Conservation (phyloP, 1,284 basidiomycete species). For the Apiotrichum montevideense region DNA sequence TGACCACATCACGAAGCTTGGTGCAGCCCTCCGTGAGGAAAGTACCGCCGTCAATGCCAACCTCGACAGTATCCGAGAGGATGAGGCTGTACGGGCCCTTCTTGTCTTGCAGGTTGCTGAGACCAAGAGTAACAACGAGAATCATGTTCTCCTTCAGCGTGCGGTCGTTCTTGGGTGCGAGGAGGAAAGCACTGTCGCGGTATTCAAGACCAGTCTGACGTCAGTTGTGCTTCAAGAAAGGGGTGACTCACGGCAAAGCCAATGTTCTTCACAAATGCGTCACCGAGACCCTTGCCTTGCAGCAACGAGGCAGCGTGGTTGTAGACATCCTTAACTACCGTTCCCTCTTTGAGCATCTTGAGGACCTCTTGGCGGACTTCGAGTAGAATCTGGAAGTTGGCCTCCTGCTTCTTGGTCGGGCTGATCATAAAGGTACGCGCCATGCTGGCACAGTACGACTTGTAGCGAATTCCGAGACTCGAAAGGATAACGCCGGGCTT, state of each 20-base stretch:
- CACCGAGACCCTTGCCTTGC: slow-evolving; percentile 71
- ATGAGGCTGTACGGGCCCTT: slow-evolving; percentile 77
- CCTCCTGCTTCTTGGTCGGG: slow-evolving; percentile 87
- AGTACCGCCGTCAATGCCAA: slow-evolving; percentile 62
- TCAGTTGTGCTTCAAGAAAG: slow-evolving; percentile 6
- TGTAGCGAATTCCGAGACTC: slow-evolving; percentile 85
- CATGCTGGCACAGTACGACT: slow-evolving; percentile 85
- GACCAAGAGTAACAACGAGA: slow-evolving; percentile 76
- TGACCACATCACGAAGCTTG: slow-evolving; percentile 75
- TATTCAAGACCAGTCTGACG: slow-evolving; percentile 86
- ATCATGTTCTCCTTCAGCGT: slow-evolving; percentile 74
- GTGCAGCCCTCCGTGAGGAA: slow-evolving; percentile 80
- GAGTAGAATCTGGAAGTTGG: slow-evolving; percentile 71
- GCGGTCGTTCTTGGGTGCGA: slow-evolving; percentile 73
- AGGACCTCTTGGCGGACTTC: slow-evolving; percentile 73
- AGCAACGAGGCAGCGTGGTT: slow-evolving; percentile 67
- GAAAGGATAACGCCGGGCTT: slow-evolving; percentile 88
- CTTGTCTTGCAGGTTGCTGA: slow-evolving; percentile 68
- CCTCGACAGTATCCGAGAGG: slow-evolving; percentile 79
- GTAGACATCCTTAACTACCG: slow-evolving; percentile 70
- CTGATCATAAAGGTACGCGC: slow-evolving; percentile 93
- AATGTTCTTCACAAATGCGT: slow-evolving; percentile 78
- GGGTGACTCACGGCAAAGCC: slow-evolving; percentile 68
- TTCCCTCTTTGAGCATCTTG: slow-evolving; percentile 73
- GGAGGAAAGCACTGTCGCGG: slow-evolving; percentile 76